Conservation (phyloP, 805 yeast genomes). For the Hemisphaericaspora nanyangensis region DNA sequence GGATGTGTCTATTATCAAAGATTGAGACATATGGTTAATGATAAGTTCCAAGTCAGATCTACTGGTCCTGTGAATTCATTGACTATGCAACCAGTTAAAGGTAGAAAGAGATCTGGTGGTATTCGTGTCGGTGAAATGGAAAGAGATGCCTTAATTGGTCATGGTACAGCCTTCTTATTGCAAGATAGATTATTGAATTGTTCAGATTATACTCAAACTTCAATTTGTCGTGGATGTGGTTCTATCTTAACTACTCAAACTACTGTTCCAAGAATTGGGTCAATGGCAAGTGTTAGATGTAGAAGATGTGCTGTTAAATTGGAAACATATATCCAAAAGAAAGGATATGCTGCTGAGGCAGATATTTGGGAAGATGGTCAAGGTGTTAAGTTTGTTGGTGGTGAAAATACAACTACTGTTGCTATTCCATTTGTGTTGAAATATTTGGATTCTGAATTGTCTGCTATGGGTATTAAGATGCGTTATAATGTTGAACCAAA, state of each 20-base stretch:
- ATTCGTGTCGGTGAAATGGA: slow-evolving; percentile 99
- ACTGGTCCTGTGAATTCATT: slow-evolving; percentile 97
- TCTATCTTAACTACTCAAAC: slow-evolving; percentile 84
- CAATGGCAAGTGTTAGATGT: slow-evolving; percentile 74
- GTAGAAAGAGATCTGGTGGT: slow-evolving; percentile 98
- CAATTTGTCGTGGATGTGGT: slow-evolving; percentile 91
- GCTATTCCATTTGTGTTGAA: slow-evolving; percentile 96
- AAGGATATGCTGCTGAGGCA: slow-evolving; percentile 55
- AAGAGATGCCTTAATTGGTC: slow-evolving; percentile 98
- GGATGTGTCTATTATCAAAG: slow-evolving; percentile 98
- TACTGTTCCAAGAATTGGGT: slow-evolving; percentile 87
- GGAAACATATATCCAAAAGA: slow-evolving; percentile 48
- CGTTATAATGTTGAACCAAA: slow-evolving; percentile 77
- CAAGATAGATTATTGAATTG: slow-evolving; percentile 95
- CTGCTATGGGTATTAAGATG: slow-evolving; percentile 97
- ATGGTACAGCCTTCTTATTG: slow-evolving; percentile 91
- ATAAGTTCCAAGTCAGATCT: slow-evolving; percentile 97
- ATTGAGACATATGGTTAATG: slow-evolving; percentile 98
- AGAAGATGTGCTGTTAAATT: slow-evolving; percentile 83
- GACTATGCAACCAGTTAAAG: slow-evolving; percentile 99
- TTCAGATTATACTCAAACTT: slow-evolving; percentile 90
- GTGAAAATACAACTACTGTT: slow-evolving; percentile 88
- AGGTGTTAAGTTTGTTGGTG: slow-evolving; percentile 88
- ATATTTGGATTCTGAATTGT: slow-evolving; percentile 89
- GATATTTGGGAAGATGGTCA: slow-evolving; percentile 97